These are phyloP conservation scores for Viola pubescens DNA, from an alignment of 441 rosid genomes.

Conservation along the genomic window DNA sequence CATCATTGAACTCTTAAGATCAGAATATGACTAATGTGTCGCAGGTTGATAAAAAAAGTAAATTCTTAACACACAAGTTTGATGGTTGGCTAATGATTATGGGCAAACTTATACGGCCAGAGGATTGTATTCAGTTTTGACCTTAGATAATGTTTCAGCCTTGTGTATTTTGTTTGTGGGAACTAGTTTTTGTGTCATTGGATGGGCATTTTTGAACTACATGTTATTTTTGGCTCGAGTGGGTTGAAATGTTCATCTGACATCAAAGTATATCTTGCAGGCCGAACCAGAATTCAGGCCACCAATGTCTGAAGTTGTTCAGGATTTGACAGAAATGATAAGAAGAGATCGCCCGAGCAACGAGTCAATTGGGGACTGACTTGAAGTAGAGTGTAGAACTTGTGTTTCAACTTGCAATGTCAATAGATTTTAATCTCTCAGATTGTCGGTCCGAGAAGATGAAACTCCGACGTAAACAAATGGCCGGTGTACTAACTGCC, in stretches of 20 bases:
- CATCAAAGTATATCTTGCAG: conserved; percentile 28
- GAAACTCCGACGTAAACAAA: conserved; percentile 12
- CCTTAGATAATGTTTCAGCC: not conserved
- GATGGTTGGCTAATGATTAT: no score
- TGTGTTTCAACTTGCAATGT: conserved; percentile 15
- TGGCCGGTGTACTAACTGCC: conserved; percentile 13
- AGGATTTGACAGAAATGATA: conserved; percentile 77
- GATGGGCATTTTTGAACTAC: no score
- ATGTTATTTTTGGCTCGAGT: no score
- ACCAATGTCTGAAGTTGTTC: conserved; percentile 85
- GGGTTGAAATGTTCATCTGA: not conserved
- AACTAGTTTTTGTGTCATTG: no score
- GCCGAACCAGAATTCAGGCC: conserved; percentile 80
- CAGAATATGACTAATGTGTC: no score
- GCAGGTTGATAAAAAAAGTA: no score
- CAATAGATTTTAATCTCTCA: conserved; percentile 8
- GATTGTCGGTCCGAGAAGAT: conserved; percentile 8
- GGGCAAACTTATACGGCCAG: no score
- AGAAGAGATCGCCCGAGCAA: conserved; percentile 53
- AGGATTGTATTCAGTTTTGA: no score
- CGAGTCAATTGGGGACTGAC: conserved; percentile 36
- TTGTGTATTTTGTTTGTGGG: not conserved
- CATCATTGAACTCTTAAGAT: no score
- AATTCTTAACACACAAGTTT: no score
- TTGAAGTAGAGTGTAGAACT: not conserved